Evolutionary conservation across 208 protist species (phyloP), one percentile per base, ranked within the genome.

Genomic region (Acanthamoeba triangularis): DNA sequence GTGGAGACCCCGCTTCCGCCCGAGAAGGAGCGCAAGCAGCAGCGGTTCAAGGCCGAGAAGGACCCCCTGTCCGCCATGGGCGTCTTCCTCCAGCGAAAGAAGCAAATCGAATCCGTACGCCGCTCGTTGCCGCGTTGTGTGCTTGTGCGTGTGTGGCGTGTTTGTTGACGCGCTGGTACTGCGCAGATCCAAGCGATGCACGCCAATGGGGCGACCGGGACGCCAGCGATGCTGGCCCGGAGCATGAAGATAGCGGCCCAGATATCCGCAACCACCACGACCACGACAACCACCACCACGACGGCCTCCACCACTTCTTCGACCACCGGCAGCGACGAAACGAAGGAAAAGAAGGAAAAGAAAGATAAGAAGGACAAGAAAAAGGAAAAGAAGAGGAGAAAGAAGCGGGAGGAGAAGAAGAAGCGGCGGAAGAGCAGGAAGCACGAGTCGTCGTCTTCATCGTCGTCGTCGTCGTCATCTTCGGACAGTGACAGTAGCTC

Each of bases 11-110:
- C 65, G n/a, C 33, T 74, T 13, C 65, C 65, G 65, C 65, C 65
- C 25, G 65, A 74, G 65, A 74, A 74, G 33, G 65, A 74, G 33
- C 65, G 65, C 65, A 74, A 74, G 65, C 65, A 74, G 65, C n/a
- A n/a, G 25, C 25, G 65, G 23, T 41, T 74, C 65, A 74, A 74
- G 33, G 65, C 65, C 25, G 65, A 74, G 28, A 74, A 74, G 65
- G 65, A 74, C 65, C 65, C 65, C 10, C 65, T 74, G n/a, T 13
- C 65, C n/a, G 65, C 65, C 25, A 74, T 74, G 65, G 65, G 65
- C 33, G 65, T 74, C 65, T 74, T 74, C 65, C 65, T 74, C 25
- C 65, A 74, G 33, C 65, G 65, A 13, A 74, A 74, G 65, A 74
- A 74, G 65, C 65, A 74, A 30, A 37, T 74, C 25, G 65, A 74